These are phyloP conservation scores for Asterochloris erici DNA, from an alignment of 139 green algal species.

Conservation along the genomic window DNA sequence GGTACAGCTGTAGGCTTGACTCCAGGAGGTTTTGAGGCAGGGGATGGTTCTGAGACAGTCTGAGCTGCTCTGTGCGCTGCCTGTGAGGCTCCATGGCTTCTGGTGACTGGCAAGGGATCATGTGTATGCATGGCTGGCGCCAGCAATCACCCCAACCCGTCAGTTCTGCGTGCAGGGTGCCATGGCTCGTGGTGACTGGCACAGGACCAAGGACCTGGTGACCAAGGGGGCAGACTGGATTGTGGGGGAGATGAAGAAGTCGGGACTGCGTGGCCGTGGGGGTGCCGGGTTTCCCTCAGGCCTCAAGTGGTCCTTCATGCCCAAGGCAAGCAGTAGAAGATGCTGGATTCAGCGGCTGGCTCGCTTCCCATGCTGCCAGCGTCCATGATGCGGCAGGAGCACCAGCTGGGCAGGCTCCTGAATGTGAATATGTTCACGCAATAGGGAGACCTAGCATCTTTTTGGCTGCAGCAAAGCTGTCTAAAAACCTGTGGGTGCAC, in stretches of 20 bases:
- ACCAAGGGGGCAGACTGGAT: conserved; percentile 95
- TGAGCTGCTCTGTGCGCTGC: background rate
- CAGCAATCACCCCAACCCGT: background rate
- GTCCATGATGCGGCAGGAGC: too few relatives aligned
- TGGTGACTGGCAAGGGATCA: background rate
- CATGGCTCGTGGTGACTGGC: conserved; percentile 76
- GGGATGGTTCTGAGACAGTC: background rate
- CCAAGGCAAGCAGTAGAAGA: conserved; percentile 59
- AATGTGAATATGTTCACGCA: too few relatives aligned
- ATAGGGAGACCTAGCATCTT: too few relatives aligned
- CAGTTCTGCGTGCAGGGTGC: conserved; percentile 46
- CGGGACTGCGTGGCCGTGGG: conserved; percentile 88
- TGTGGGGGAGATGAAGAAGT: conserved; percentile 96
- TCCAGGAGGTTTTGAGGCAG: too few relatives aligned
- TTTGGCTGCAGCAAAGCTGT: too few relatives aligned
- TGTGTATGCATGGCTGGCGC: background rate
- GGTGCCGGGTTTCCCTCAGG: conserved; percentile 95
- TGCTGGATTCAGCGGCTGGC: too few relatives aligned
- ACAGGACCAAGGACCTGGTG: conserved; percentile 89
- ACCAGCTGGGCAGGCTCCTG: too few relatives aligned
- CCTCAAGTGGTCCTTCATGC: conserved; percentile 98
- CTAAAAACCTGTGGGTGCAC: too few relatives aligned
- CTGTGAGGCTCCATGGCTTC: background rate
- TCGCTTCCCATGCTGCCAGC: too few relatives aligned
- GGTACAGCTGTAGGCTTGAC: too few relatives aligned